A percentile compares a stretch with the other conserved stretches of the same genome.
These are phyloP conservation scores for Coemansia sp. DNA, from an alignment of 192 early-diverging fungal genomes.

Conservation along the genomic window DNA sequence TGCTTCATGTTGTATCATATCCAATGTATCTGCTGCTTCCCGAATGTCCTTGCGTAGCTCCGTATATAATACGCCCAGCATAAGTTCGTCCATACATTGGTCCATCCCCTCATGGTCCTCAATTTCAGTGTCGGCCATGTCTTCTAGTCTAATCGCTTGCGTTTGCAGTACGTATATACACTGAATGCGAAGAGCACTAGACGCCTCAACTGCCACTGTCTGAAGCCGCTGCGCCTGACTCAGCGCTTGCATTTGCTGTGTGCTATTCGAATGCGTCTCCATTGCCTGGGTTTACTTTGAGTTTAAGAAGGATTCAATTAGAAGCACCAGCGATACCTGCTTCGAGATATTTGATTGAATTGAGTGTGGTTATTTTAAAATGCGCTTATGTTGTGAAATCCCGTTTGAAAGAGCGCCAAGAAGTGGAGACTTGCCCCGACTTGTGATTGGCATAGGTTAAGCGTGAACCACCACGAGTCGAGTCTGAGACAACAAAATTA, in stretches of 20 bases:
- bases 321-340: background rate
- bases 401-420: background rate
- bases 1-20: slow-evolving; percentile 21
- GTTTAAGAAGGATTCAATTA: background rate
- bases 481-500: background rate
- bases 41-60: slow-evolving; percentile 43
- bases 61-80: slow-evolving; percentile 35
- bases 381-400: background rate
- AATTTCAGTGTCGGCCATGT: slow-evolving; percentile 36
- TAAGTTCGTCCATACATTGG: slow-evolving; percentile 37
- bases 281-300: background rate
- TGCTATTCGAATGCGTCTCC: background rate
- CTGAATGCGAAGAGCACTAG: slow-evolving; percentile 32
- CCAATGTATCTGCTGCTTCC: slow-evolving; percentile 27
- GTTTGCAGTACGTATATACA: slow-evolving; percentile 27
- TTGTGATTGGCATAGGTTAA: background rate
- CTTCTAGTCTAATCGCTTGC: slow-evolving; percentile 37
- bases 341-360: background rate
- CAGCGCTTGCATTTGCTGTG: slow-evolving; percentile 13
- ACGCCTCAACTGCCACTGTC: slow-evolving; percentile 36
- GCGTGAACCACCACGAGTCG: background rate
- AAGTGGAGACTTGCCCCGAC: background rate
- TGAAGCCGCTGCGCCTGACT: slow-evolving; percentile 35
- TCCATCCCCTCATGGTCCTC: slow-evolving; percentile 17
- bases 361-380: background rate